Base-by-base conservation (phyloP, 257 asterid species). In the Prunella vulgaris region DNA sequence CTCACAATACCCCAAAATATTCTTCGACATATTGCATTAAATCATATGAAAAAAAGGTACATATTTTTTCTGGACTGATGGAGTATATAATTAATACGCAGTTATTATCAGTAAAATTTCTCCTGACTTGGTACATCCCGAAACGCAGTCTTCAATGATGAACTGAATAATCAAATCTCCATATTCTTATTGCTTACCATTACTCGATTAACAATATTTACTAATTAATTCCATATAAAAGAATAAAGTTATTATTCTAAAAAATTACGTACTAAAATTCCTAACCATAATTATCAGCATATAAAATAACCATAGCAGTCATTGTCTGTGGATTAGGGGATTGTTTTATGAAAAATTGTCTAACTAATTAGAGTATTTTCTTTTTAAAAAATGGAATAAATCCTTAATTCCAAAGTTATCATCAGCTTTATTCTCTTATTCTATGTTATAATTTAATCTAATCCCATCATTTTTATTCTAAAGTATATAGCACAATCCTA, bases 381-480 rank as follows among this genome's bases (percentile, higher is more conserved):
- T 7, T 0, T 32, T 22, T 0, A 10, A 14, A 56, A 73, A 70
- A 67, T 68, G 75, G 88, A 79, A 81, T 81, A 68, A 66, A 75
- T 84, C 64, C 84, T 79, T 76, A 59, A 78, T 71, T 74, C 80
- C 69, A 75, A 76, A 66, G 59, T 54, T 69, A n/a, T 48, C 37
- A n/a, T 48, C 37, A 64, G 32, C 88, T 84, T 84, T 84, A 84
- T 84, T 78, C 84, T 61, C 78, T 64, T 76, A 60, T 75, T 74
- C 74, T 21, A 62, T 74, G 20, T 64, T 10, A 12, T 38, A 71
- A 68, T 73, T n/a, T 53, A 73, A 66, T 64, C 71, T 77, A 76
- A 69, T 73, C 64, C 68, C 78, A 74, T 77, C 66, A 76, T 70
- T 73, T 81, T 60, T 64, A 35, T 44, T 66, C 71, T 70, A 74